phyloP scores from a whole-genome alignment of 257 asterid species.

The Fraxinus excelsior region DNA sequence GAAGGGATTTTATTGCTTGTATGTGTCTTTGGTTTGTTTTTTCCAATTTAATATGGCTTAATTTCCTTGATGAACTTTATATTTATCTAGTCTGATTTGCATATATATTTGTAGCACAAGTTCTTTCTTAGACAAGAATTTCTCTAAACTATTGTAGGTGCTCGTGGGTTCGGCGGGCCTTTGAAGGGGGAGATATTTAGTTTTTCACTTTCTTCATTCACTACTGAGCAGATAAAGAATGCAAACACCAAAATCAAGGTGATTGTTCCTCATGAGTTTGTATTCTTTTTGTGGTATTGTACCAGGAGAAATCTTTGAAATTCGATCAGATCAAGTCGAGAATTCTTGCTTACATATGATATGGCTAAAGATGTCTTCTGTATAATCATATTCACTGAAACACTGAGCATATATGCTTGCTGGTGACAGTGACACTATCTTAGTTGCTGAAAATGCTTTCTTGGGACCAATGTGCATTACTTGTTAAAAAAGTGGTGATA shows the following conservation, averaged over 20 bases:
- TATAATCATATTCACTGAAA: background rate
- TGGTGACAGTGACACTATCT: background rate
- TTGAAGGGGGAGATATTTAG: slow-evolving; percentile 30
- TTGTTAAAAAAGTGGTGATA: background rate
- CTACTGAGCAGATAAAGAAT: slow-evolving; percentile 38
- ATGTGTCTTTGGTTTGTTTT: slow-evolving; percentile 42
- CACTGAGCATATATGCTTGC: background rate
- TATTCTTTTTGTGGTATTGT: background rate
- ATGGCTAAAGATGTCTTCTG: background rate
- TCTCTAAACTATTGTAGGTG: slow-evolving; percentile 53
- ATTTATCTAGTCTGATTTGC: slow-evolving; percentile 23
- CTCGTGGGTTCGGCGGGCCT: slow-evolving; percentile 55
- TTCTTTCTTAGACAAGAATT: slow-evolving; percentile 35
- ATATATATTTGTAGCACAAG: slow-evolving; percentile 25
- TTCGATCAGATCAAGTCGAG: background rate
- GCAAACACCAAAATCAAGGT: slow-evolving; percentile 93
- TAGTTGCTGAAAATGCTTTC: background rate
- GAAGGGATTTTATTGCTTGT: slow-evolving; percentile 63
- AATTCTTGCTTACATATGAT: background rate
- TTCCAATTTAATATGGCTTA: slow-evolving; percentile 36
- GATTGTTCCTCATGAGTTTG: slow-evolving; percentile 12
- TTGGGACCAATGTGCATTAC: background rate
- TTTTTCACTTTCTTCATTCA: slow-evolving; percentile 33
- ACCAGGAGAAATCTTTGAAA: background rate
- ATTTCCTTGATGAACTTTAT: slow-evolving; percentile 22